These are phyloP conservation scores for Mycena galopus DNA, from an alignment of 768 basidiomycete species.

Conservation along the genomic window DNA sequence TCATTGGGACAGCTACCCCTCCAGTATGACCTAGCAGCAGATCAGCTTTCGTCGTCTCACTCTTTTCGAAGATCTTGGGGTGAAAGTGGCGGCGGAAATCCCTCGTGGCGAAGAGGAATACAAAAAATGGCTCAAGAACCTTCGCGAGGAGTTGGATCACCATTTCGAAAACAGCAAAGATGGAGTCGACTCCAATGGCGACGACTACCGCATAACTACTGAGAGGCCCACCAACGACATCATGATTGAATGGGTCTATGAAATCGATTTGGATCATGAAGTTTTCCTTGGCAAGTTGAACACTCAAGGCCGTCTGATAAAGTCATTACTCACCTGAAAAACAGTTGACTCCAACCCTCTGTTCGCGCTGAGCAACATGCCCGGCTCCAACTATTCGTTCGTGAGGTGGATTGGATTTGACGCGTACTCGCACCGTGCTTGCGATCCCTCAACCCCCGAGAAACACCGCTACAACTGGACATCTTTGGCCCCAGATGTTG, in stretches of 20 bases:
- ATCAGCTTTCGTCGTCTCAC: neutral
- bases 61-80: slow-evolving; percentile 28
- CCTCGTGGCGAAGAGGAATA: slow-evolving; percentile 34
- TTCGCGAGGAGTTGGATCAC: slow-evolving; percentile 23
- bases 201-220: neutral
- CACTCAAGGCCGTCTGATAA: neutral
- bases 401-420: slow-evolving; percentile 33
- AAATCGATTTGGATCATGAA: slow-evolving; percentile 45
- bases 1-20: slow-evolving; percentile 41
- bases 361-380: slow-evolving; percentile 30
- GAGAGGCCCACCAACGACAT: slow-evolving; percentile 33
- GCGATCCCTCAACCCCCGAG: slow-evolving; percentile 14
- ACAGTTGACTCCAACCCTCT: slow-evolving; percentile 39
- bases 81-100: slow-evolving; percentile 35
- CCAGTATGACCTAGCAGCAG: neutral
- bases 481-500: slow-evolving; percentile 33
- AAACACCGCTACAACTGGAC: slow-evolving; percentile 38
- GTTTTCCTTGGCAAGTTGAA: slow-evolving; percentile 41
- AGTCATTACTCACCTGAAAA: neutral
- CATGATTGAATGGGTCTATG: slow-evolving; percentile 46
- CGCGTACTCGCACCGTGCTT: slow-evolving; percentile 34
- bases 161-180: slow-evolving; percentile 25
- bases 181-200: neutral
- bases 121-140: slow-evolving; percentile 29
- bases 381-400: slow-evolving; percentile 23